Evolutionary conservation across 163 green algal genomes (phyloP).

Genomic region (Chlorella variabilis): DNA sequence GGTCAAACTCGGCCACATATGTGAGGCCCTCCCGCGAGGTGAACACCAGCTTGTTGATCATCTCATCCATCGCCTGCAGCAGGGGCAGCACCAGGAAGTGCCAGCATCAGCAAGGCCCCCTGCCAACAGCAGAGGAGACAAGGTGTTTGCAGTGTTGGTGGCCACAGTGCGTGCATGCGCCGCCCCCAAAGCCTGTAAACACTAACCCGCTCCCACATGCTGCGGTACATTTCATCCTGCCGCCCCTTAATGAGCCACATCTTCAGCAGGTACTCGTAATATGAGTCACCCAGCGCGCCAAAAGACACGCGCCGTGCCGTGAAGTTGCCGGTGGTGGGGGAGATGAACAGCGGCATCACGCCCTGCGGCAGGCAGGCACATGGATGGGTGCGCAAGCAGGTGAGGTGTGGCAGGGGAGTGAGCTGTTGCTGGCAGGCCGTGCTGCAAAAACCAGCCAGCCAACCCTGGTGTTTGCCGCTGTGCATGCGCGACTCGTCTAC

Average conservation of each 20-base stretch:
- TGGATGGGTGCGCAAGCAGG: not conserved
- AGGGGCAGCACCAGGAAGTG: not conserved
- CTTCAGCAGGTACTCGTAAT: constrained; percentile 98
- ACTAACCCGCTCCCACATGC: constrained; percentile 42
- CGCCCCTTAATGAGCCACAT: constrained; percentile 77
- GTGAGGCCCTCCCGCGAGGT: constrained; percentile 25
- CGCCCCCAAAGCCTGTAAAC: too few relatives aligned
- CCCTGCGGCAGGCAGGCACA: not conserved
- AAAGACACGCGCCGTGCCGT: constrained; percentile 50
- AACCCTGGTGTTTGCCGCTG: too few relatives aligned
- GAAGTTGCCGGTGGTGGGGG: constrained; percentile 38
- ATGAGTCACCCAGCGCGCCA: constrained; percentile 74
- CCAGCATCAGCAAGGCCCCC: too few relatives aligned
- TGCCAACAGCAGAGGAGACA: too few relatives aligned
- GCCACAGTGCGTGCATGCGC: too few relatives aligned
- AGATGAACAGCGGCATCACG: constrained; percentile 42
- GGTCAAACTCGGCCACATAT: constrained; percentile 40
- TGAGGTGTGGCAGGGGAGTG: not conserved
- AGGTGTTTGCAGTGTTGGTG: too few relatives aligned
- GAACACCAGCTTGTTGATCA: constrained; percentile 37
- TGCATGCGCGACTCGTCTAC: too few relatives aligned
- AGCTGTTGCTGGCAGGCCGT: too few relatives aligned
- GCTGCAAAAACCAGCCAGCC: not conserved
- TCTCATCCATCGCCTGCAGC: constrained; percentile 43
- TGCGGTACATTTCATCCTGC: constrained; percentile 26